Conservation (phyloP, 495 filamentous ascomycete species). For the Aspergillus heteromorphus region DNA sequence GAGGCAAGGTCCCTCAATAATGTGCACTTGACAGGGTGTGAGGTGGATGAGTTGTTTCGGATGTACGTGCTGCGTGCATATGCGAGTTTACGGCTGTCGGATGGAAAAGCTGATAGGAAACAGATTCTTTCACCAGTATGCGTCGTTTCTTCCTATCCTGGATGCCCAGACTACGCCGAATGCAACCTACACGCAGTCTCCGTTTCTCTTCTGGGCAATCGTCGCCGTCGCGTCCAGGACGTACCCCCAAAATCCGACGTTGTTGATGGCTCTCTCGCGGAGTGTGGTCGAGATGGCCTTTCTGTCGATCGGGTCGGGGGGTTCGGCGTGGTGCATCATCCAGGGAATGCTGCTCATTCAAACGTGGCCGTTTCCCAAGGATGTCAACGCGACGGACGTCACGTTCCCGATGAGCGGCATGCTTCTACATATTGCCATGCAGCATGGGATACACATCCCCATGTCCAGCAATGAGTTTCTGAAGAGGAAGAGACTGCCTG, state of each 20-base stretch:
- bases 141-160: constrained; percentile 42
- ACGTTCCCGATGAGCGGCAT: constrained; percentile 38
- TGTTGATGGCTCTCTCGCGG: constrained; percentile 32
- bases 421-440: constrained; percentile 44
- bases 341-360: constrained; percentile 44
- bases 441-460: constrained; percentile 45
- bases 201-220: constrained; percentile 49
- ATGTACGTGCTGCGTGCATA: constrained; percentile 23
- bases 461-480: constrained; percentile 47
- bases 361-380: constrained; percentile 47
- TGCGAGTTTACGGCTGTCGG: too few relatives aligned
- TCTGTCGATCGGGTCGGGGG: constrained; percentile 30
- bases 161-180: constrained; percentile 36
- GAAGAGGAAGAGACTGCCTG: constrained; percentile 24
- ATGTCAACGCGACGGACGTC: constrained; percentile 35
- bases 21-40: constrained; percentile 20
- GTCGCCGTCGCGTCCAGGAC: constrained; percentile 36
- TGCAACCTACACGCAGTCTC: constrained; percentile 37
- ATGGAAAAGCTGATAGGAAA: not conserved
- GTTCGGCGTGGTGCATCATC: constrained; percentile 40
- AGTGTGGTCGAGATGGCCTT: constrained; percentile 44
- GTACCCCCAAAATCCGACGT: constrained; percentile 36
- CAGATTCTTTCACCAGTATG: constrained; percentile 45
- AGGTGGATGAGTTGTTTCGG: constrained; percentile 36
- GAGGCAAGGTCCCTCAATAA: constrained; percentile 26